phyloP scores from a whole-genome alignment of 192 early-diverging fungal genomes.

The Coemansia sp. region DNA sequence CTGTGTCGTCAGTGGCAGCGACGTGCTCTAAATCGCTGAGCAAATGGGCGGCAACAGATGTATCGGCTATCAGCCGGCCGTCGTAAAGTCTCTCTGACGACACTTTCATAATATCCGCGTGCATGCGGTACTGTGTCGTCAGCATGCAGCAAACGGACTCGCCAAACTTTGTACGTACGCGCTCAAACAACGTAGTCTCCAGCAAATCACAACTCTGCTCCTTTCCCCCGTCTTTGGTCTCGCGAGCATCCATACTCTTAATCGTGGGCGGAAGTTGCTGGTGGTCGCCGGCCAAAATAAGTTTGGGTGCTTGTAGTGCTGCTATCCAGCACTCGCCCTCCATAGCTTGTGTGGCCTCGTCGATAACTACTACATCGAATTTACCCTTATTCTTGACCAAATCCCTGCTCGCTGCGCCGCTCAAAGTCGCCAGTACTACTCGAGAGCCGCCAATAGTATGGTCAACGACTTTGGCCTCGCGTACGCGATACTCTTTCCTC shows the following conservation, averaged over 20 bases:
- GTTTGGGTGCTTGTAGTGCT: slow-evolving; percentile 68
- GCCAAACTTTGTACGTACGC: slow-evolving; percentile 67
- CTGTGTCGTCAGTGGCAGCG: slow-evolving; percentile 62
- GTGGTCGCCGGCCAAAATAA: slow-evolving; percentile 90
- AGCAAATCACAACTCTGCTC: background rate
- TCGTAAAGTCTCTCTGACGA: slow-evolving; percentile 76
- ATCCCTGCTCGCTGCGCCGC: slow-evolving; percentile 63
- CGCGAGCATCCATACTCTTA: slow-evolving; percentile 54
- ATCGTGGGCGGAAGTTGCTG: slow-evolving; percentile 89
- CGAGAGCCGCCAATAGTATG: slow-evolving; percentile 62
- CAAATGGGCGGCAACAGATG: slow-evolving; percentile 65
- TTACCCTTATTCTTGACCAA: slow-evolving; percentile 43
- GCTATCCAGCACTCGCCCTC: slow-evolving; percentile 93
- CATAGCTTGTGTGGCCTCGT: slow-evolving; percentile 87
- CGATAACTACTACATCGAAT: slow-evolving; percentile 88
- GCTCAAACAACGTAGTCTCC: slow-evolving; percentile 78
- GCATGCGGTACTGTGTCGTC: slow-evolving; percentile 88
- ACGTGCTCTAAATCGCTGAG: slow-evolving; percentile 70
- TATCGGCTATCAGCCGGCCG: slow-evolving; percentile 65
- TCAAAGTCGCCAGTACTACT: slow-evolving; percentile 81
- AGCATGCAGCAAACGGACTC: slow-evolving; percentile 68
- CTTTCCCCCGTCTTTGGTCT: background rate
- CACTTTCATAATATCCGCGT: slow-evolving; percentile 78
- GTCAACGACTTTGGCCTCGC: slow-evolving; percentile 72
- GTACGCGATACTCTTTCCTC: slow-evolving; percentile 66